Base-by-base conservation (phyloP, 2,329 filamentous ascomycete species). In the Paramyrothecium sp. region DNA sequence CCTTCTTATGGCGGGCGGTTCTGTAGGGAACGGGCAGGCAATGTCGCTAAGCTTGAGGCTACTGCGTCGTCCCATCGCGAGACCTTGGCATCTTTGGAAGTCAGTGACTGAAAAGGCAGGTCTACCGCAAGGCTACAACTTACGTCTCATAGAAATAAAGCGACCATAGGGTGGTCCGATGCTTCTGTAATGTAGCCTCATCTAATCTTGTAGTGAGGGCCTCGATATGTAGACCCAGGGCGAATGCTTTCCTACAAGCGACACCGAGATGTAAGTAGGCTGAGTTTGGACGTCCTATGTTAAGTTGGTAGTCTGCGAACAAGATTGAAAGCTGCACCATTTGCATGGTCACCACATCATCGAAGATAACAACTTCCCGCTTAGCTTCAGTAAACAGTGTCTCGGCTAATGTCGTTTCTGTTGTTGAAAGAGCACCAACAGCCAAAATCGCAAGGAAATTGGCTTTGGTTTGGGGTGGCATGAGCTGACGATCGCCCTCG, bases 71-170 rank as follows among this genome's bases (percentile, higher is more conserved):
- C 51, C 51, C 30, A 53, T 38, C 23, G 30, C 21, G 10, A 53
- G 30, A 33, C 26, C 26, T 19, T 53, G 51, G 30, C 51, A 53
- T 41, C 51, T 53, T 49, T 13, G 38, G 7, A 49, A 21, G 47
- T 49, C 16, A 49, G 47, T 21, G 20, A 20, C 4, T 21, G 4
- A 23, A 49, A 10, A 5, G 26, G 4, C 26, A 30, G 7, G 41
- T 16, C 41, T 16, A 46, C 13, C 13, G 5, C 19, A 46, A 4
- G 3, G 7, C 47, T 20, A 10, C 7, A 41, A 19, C 51, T 38
- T 33, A 53, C 51, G 51, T 53, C 16, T 53, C 51, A 17, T 53
- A 53, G 20, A 53, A 53, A 33, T 53, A 53, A 10, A 53, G 30
- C 13, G 34, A 30, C 51, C 51, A 53, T 7, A 53, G 30, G 20